phyloP scores from a whole-genome alignment of 2,329 filamentous ascomycete genomes.

The Sclerotinia minor region DNA sequence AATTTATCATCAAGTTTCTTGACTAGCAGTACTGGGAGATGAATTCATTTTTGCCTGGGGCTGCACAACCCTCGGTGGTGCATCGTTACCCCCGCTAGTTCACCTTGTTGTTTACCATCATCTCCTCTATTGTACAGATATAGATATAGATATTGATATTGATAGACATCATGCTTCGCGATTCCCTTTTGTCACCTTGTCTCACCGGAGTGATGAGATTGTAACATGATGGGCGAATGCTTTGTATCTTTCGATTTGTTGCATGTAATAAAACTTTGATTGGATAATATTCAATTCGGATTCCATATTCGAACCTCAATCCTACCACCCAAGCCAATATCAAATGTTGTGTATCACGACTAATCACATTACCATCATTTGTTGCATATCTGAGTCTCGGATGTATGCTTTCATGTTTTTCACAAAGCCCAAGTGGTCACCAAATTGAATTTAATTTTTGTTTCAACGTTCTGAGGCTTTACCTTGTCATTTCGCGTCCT shows the following conservation, averaged over 20 bases:
- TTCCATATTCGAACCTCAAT: background rate
- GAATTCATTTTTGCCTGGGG: background rate
- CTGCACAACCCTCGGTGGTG: background rate
- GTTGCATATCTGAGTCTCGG: constrained; percentile 26
- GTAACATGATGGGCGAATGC: background rate
- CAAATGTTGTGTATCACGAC: background rate
- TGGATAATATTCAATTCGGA: too few species aligned
- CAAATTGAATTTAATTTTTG: background rate
- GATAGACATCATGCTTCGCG: background rate
- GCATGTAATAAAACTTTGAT: too few species aligned
- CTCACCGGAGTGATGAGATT: background rate
- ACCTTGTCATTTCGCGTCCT: background rate
- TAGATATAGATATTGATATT: background rate
- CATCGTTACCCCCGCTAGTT: background rate
- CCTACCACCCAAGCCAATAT: background rate
- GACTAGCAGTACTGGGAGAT: background rate
- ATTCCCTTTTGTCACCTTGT: background rate
- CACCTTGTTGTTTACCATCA: background rate
- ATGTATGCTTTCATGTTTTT: constrained; percentile 14
- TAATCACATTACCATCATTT: constrained; percentile 14
- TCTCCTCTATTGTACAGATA: background rate
- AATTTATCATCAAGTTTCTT: background rate
- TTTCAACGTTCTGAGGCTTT: background rate
- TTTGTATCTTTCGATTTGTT: background rate
- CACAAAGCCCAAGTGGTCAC: background rate